These are phyloP conservation scores for Saccharomycopsis amapae DNA, from an alignment of 805 yeast species.

Conservation along the genomic window DNA sequence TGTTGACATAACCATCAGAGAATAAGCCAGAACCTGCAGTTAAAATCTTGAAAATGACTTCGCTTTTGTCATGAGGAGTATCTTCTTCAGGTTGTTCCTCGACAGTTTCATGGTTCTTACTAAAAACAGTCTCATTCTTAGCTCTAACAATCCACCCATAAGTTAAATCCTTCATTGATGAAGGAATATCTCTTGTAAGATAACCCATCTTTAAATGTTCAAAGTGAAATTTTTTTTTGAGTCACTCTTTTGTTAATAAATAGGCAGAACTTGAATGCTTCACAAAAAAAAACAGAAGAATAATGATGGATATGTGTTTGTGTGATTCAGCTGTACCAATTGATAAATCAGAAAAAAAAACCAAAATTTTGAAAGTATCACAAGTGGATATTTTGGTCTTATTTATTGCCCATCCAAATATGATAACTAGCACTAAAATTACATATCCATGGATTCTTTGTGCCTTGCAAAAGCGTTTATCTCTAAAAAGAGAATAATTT, in stretches of 20 bases:
- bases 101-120: constrained; percentile 25
- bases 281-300: too few relatives aligned
- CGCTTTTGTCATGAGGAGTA: constrained; percentile 21
- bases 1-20: constrained; percentile 89
- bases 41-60: constrained; percentile 53
- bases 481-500: too few relatives aligned
- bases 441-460: too few relatives aligned
- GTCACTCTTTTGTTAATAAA: background rate
- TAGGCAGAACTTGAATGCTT: background rate
- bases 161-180: constrained; percentile 31
- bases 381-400: too few relatives aligned
- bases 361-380: too few relatives aligned
- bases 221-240: too few relatives aligned
- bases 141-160: constrained; percentile 38
- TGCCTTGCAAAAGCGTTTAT: too few relatives aligned
- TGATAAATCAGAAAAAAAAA: too few relatives aligned
- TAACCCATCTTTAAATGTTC: constrained; percentile 20
- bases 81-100: constrained; percentile 27
- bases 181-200: constrained; percentile 45
- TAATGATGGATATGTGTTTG: background rate
- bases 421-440: too few relatives aligned
- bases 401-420: too few relatives aligned
- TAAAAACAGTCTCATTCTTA: constrained; percentile 37
- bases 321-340: background rate
- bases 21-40: constrained; percentile 90